These are phyloP conservation scores for Penicillium paxilli DNA, from an alignment of 495 filamentous ascomycete genomes.

Conservation along the genomic window DNA sequence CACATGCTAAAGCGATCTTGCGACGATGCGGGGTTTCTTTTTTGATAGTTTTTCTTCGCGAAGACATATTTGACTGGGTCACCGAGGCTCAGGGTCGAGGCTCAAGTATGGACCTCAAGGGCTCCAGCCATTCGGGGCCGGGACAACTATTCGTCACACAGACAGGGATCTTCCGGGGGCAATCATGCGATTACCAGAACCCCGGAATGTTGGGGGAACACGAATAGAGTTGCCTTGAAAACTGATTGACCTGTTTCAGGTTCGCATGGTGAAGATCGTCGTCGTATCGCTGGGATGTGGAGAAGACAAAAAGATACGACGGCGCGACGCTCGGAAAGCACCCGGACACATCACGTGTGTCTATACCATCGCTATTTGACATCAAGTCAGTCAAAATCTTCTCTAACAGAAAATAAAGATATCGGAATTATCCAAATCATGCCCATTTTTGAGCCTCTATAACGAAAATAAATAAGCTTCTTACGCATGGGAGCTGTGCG, in stretches of 20 bases:
- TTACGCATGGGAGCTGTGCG: not conserved
- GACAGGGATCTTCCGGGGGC: not conserved
- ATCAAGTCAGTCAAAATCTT: not conserved
- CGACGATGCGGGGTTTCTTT: conserved; percentile 21
- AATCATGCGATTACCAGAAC: not conserved
- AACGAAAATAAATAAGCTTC: not conserved
- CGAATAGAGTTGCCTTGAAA: not conserved
- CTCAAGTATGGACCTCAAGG: not conserved
- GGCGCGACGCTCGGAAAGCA: conserved; percentile 1
- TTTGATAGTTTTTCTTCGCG: conserved; percentile 10
- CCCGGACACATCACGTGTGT: conserved; percentile 10
- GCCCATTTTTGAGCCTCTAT: not conserved
- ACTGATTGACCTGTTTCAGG: not conserved
- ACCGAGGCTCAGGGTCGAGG: not conserved
- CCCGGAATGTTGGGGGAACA: not conserved
- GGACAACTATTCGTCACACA: not conserved
- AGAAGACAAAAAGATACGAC: not conserved
- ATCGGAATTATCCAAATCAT: too few species aligned
- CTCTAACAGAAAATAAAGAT: not conserved
- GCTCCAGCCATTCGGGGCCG: not conserved
- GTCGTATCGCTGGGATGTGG: not conserved
- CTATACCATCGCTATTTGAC: not conserved
- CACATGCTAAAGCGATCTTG: conserved; percentile 35
- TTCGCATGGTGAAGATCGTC: not conserved
- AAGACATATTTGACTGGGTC: conserved; percentile 14